Base-by-base conservation (phyloP, 2,329 filamentous ascomycete genomes). In the Colletotrichum spinosum region DNA sequence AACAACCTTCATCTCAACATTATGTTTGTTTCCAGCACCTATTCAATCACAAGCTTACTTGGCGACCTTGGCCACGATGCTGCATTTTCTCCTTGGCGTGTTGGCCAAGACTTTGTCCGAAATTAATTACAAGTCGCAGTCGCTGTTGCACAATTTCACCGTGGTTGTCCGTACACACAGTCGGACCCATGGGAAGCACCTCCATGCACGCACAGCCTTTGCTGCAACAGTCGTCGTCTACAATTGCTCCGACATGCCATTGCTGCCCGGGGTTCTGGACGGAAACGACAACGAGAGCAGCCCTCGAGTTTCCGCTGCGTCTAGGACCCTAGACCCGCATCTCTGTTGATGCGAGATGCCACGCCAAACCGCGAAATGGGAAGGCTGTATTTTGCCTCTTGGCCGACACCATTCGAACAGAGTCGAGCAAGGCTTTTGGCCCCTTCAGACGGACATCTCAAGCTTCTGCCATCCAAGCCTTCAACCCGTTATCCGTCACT, bases 381-480 rank as follows among this genome's bases (percentile, higher is more conserved):
- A 53, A n/a, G 46, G 52, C 53, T 62, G 52, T 52, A 57, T 34
- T 56, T 50, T 35, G 12, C 10, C 44, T 42, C 17, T 7, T 55
- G 41, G 42, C 49, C 49, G 42, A 64, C 37, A 34, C 15, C 33
- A n/a, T 15, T 61, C 35, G 50, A 38, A 35, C 51, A 38, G 17
- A 33, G 51, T 56, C 52, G 41, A 37, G 25, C 60, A 55, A 45
- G 49, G 13, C 49, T 41, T 50, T 38, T 55, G 41, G 6, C 53
- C 37, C 42, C 52, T 65, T 63, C 58, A 44, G 63, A 57, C 42
- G 58, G 52, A 57, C 38, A 34, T n/a, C 50, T 55, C 42, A 63
- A 63, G 52, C 58, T 66, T 57, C 63, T 66, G 53, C 44, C 58
- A 66, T 66, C 52, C 58, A 62, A 50, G 52, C 35, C 48, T 17